Percentiles rank a stretch among this genome's conserved stretches.
These are phyloP conservation scores for Xylaria curta DNA, from an alignment of 495 filamentous ascomycete species.

Conservation along the genomic window DNA sequence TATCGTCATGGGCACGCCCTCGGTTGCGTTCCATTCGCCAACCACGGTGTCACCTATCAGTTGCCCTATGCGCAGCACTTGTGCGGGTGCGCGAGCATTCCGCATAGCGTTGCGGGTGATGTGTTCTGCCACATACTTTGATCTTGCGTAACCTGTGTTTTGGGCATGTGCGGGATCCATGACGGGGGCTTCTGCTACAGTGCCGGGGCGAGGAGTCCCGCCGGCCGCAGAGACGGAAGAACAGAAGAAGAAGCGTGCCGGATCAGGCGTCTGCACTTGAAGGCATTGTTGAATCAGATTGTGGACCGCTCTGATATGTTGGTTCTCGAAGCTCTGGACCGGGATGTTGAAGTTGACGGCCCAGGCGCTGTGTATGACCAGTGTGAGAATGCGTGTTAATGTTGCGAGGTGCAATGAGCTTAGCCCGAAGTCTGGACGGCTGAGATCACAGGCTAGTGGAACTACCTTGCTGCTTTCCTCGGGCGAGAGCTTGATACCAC, in stretches of 20 bases:
- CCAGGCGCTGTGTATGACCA: constrained; percentile 65
- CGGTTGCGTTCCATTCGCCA: constrained; percentile 67
- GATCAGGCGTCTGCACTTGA: constrained; percentile 44
- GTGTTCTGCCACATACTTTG: constrained; percentile 68
- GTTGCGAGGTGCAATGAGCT: constrained; percentile 39
- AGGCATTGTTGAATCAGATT: constrained; percentile 63
- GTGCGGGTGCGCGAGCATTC: constrained; percentile 42
- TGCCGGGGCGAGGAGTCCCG: constrained; percentile 40
- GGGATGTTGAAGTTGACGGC: constrained; percentile 63
- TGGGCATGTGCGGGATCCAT: constrained; percentile 45
- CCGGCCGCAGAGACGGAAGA: constrained; percentile 59
- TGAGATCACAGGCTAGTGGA: constrained; percentile 52
- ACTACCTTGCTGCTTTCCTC: constrained; percentile 43
- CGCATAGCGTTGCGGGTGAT: constrained; percentile 49
- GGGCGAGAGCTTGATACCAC: constrained; percentile 27
- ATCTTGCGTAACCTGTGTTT: constrained; percentile 65
- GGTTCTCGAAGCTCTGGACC: constrained; percentile 47
- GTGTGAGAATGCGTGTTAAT: constrained; percentile 51
- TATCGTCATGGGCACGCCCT: constrained; percentile 70
- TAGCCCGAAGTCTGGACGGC: constrained; percentile 54
- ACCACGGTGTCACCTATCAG: constrained; percentile 58
- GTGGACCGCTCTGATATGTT: constrained; percentile 57
- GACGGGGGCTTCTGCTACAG: constrained; percentile 52
- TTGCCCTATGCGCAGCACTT: constrained; percentile 64
- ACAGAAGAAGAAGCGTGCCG: constrained; percentile 58